These are phyloP conservation scores for Buddleja alternifolia DNA, from an alignment of 257 asterid genomes.

Conservation along the genomic window DNA sequence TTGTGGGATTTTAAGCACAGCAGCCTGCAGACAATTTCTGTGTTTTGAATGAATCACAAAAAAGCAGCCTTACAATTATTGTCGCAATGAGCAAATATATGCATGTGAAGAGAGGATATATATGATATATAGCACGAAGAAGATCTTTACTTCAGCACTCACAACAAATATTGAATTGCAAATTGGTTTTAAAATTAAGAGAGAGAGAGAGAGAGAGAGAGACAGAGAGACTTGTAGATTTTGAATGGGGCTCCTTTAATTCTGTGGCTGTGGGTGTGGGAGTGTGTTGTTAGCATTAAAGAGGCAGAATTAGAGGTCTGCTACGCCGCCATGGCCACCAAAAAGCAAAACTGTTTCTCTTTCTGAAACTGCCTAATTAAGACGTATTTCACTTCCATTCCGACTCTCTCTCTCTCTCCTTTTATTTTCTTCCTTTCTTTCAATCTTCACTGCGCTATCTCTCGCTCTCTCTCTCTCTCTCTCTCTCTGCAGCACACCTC, in stretches of 20 bases:
- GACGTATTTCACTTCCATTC: neutral
- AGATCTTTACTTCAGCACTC: neutral
- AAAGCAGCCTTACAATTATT: slow-evolving; percentile 21
- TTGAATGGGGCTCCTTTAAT: slow-evolving; percentile 40
- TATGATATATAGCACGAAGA: too few species aligned
- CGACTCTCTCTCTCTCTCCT: neutral
- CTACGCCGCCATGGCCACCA: slow-evolving; percentile 88
- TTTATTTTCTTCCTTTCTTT: neutral
- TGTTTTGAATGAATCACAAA: slow-evolving; percentile 34
- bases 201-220: slow-evolving; percentile 22
- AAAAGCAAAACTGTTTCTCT: slow-evolving; percentile 48
- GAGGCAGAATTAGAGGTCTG: slow-evolving; percentile 83
- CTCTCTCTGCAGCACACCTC: too few species aligned
- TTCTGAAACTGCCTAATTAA: slow-evolving; percentile 34
- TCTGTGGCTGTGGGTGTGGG: slow-evolving; percentile 58
- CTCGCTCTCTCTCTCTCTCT: slow-evolving; percentile 3
- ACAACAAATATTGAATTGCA: neutral
- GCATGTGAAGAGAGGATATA: slow-evolving; percentile 29
- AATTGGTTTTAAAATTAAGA: slow-evolving; percentile 19
- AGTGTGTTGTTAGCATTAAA: slow-evolving; percentile 63
- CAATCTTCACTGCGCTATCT: neutral
- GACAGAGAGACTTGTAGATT: neutral
- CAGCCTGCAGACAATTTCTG: slow-evolving; percentile 44
- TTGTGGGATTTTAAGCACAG: slow-evolving; percentile 42
- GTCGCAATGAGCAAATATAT: slow-evolving; percentile 20